Evolutionary conservation across 2,329 filamentous ascomycete species (phyloP), one percentile per base, ranked within the genome.

Genomic region (Diaporthe amygdali): DNA sequence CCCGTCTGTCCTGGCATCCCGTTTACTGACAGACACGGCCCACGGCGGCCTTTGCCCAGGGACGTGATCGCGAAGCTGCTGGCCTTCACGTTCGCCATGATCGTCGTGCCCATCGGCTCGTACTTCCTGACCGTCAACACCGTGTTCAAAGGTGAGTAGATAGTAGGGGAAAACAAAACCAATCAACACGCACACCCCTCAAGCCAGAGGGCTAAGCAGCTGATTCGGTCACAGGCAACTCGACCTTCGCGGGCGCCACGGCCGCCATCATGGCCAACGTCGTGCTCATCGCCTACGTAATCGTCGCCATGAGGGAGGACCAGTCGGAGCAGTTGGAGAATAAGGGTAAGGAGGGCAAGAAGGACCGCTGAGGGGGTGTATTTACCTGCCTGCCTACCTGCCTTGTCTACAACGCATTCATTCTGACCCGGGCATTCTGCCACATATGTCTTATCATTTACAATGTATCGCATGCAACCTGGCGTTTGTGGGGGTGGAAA

Each of bases 241-340:
- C 94, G 17, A 97, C 95, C 2, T 96, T 91, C 76, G 94, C 95
- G 4, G 96, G 95, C 17, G 95, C 90, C 0, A 85, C 93, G 41
- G 96, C 96, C 1, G 96, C 96, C 25, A 83, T 98, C 64, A 91
- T 97, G 80, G 96, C 96, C 15, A 99, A 99, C 77, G 89, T 97
- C 2, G 94, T 99, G 4, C 85, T 99, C 64, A 89, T 98, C 70
- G 91, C 88, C n/a, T 99, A 98, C 81, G 90, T 98, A 52, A 84
- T 98, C 70, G 94, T 97, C 25, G 96, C 96, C 5, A 95, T 97
- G 89, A 91, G 88, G 73, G 96, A 99, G 81, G 96, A 98, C 78
- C 84, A 89, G 75, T 83, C 83, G 2, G 86, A 88, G 22, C 82
- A 83, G 74, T 73, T 78, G 44, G 84, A 85, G 72, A 84, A 84